Percentiles rank a stretch among this genome's conserved stretches.
Evolutionary conservation across 2,329 filamentous ascomycete species (phyloP).

Genomic region (Teratosphaeria destructans): DNA sequence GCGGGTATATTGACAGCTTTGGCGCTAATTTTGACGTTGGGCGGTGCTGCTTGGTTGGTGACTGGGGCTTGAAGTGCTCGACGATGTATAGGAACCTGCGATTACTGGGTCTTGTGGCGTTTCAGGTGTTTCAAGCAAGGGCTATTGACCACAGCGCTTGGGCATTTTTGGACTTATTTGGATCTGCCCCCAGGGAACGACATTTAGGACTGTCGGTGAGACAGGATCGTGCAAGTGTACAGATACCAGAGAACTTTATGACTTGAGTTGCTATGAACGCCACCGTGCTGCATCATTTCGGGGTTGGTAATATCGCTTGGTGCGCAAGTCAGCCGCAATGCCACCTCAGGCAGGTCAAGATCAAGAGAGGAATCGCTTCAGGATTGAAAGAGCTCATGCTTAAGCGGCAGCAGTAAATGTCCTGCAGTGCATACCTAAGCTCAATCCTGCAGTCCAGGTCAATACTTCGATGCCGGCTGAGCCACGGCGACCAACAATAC

Average conservation of each 20-base stretch:
- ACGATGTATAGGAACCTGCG: neutral
- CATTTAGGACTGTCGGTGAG: neutral
- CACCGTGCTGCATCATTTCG: neutral
- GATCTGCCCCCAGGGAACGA: neutral
- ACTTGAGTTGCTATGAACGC: neutral
- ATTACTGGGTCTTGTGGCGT: neutral
- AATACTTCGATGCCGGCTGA: no score
- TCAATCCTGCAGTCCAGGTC: neutral
- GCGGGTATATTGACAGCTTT: constrained; percentile 38
- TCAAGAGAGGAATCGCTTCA: neutral
- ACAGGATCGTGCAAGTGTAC: neutral
- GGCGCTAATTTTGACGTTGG: constrained; percentile 9
- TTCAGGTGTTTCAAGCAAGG: neutral
- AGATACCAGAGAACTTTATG: neutral
- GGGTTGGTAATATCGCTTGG: neutral
- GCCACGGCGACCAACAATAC: no score
- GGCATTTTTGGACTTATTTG: neutral
- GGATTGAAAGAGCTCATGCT: no score
- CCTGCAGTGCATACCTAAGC: neutral
- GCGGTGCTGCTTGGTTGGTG: constrained; percentile 8
- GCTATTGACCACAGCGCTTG: neutral
- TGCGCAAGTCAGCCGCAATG: neutral
- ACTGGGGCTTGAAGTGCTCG: neutral
- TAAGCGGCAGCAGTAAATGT: no score
- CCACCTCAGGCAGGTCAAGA: neutral